A percentile compares a stretch with the other conserved stretches of the same genome.
Evolutionary conservation across 2,329 filamentous ascomycete species (phyloP).

Genomic region (Nigrospora oryzae): DNA sequence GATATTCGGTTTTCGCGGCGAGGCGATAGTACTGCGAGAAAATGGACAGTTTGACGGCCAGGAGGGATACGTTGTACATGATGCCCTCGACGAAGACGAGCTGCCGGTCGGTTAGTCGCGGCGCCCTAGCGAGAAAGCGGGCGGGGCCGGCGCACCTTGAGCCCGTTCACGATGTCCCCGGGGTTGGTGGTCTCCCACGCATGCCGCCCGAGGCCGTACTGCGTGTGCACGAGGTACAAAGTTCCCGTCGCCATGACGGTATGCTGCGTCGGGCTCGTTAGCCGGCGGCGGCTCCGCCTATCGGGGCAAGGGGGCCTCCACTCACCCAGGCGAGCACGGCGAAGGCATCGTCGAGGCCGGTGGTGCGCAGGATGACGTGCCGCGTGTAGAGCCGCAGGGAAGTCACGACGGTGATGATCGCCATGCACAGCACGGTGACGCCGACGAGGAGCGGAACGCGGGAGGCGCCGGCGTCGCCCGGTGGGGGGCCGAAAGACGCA

Average conservation of each 20-base stretch:
- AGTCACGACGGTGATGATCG: background rate
- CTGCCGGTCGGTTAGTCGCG: too few relatives aligned
- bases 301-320: background rate
- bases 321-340: background rate
- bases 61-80: constrained; percentile 21
- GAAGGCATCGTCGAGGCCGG: background rate
- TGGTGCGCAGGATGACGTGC: background rate
- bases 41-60: constrained; percentile 20
- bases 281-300: background rate
- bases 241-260: background rate
- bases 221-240: background rate
- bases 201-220: background rate
- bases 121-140: too few relatives aligned
- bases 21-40: constrained; percentile 22
- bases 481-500: background rate
- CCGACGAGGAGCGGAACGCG: background rate
- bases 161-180: background rate
- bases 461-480: background rate
- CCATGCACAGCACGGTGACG: background rate
- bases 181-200: background rate
- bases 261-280: background rate
- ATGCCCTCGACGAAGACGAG: constrained; percentile 6
- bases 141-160: background rate
- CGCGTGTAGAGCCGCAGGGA: background rate
- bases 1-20: constrained; percentile 6